Evolutionary conservation across 495 filamentous ascomycete genomes (phyloP).

Genomic region (Aspergillus taichungensis): DNA sequence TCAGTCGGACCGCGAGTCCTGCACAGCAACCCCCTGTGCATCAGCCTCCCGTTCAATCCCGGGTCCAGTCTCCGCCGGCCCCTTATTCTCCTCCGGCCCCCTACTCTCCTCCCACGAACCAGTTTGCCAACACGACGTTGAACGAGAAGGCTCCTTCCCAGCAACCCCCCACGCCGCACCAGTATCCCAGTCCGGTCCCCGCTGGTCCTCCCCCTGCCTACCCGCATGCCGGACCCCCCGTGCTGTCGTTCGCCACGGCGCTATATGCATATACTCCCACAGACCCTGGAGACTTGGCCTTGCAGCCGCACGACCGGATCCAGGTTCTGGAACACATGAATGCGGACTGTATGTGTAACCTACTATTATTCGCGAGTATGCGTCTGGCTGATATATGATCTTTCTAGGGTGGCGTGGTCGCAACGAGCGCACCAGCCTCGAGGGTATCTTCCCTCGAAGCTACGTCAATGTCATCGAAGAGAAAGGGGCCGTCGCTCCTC

Average conservation of each 20-base stretch:
- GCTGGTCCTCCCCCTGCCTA: slow-evolving; percentile 42
- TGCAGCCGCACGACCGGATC: slow-evolving; percentile 68
- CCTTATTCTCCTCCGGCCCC: slow-evolving; percentile 26
- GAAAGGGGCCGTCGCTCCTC: slow-evolving; percentile 26
- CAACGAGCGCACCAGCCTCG: slow-evolving; percentile 65
- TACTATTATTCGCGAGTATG: background rate
- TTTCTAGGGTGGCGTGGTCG: slow-evolving; percentile 66
- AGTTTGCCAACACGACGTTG: slow-evolving; percentile 37
- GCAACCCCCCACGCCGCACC: slow-evolving; percentile 24
- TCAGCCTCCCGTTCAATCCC: slow-evolving; percentile 13
- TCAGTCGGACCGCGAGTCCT: slow-evolving; percentile 26
- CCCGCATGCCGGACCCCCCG: slow-evolving; percentile 27
- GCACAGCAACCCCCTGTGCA: slow-evolving; percentile 14
- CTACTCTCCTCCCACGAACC: slow-evolving; percentile 35
- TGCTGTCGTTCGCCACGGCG: slow-evolving; percentile 65
- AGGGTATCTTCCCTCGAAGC: slow-evolving; percentile 84
- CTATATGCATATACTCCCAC: slow-evolving; percentile 73
- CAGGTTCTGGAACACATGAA: slow-evolving; percentile 86
- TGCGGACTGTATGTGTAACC: slow-evolving; percentile 61
- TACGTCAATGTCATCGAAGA: slow-evolving; percentile 63
- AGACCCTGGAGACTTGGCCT: slow-evolving; percentile 68
- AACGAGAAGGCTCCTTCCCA: slow-evolving; percentile 47
- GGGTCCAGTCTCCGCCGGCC: slow-evolving; percentile 21
- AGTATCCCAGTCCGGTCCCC: slow-evolving; percentile 42
- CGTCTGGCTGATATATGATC: slow-evolving; percentile 13